A percentile compares a stretch with the other conserved stretches of the same genome.
Conservation (phyloP, 2,329 filamentous ascomycete genomes). For the Exophiala dermatitidis region DNA sequence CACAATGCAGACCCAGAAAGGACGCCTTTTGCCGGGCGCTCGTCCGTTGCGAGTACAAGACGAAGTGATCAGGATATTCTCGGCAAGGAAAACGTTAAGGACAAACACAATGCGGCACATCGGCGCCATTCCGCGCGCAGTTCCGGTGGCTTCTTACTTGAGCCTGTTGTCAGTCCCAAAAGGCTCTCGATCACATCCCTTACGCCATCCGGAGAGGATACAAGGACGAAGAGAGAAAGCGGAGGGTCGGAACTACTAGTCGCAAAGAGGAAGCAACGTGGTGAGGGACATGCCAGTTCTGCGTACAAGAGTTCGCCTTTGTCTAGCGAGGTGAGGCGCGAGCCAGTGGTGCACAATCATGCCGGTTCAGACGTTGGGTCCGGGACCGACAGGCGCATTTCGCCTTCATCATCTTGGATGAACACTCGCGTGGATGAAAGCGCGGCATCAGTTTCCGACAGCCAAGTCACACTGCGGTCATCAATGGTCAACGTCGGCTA, state of each 20-base stretch:
- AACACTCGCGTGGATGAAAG: constrained; percentile 3
- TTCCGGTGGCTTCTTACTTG: constrained; percentile 43
- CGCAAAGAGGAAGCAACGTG: constrained; percentile 34
- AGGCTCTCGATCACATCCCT: constrained; percentile 29
- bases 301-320: constrained; percentile 31
- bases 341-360: constrained; percentile 16
- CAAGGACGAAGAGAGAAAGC: constrained; percentile 37
- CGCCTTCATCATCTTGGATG: constrained; percentile 11
- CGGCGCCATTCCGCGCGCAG: constrained; percentile 7
- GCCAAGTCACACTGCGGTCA: constrained; percentile 3
- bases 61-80: constrained; percentile 7
- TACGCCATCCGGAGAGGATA: constrained; percentile 29
- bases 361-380: constrained; percentile 3
- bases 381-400: constrained; percentile 12
- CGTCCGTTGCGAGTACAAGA: constrained; percentile 7
- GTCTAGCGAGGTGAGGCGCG: constrained; percentile 26
- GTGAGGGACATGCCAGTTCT: constrained; percentile 32
- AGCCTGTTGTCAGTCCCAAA: constrained; percentile 34
- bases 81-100: constrained; percentile 10
- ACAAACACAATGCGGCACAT: constrained; percentile 8
- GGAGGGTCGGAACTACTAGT: constrained; percentile 32
- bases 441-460: constrained; percentile 6
- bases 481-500: constrained; percentile 33
- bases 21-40: constrained; percentile 1
- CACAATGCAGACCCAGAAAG: constrained; percentile 4